Conservation (phyloP, 306 rosid genomes). For the Quillaja saponaria region DNA sequence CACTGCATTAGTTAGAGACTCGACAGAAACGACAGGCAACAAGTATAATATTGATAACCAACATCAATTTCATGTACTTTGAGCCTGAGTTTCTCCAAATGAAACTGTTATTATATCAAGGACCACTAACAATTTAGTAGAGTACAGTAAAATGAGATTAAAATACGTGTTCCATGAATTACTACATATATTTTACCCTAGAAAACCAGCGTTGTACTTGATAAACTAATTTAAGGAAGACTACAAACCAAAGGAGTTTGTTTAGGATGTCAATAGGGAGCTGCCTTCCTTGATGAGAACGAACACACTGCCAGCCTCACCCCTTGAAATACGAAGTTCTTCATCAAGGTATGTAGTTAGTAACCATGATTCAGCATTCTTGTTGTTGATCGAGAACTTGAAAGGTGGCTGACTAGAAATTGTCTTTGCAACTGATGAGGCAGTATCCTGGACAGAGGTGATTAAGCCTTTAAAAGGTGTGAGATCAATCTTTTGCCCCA, state of each 20-base stretch:
- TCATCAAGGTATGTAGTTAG: constrained; percentile 83
- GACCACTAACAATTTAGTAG: too few relatives aligned
- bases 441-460: constrained; percentile 70
- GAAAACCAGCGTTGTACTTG: too few relatives aligned
- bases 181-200: background rate
- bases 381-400: constrained; percentile 64
- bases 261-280: constrained; percentile 40
- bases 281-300: constrained; percentile 91
- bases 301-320: constrained; percentile 74
- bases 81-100: too few relatives aligned
- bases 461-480: constrained; percentile 72
- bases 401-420: constrained; percentile 75
- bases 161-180: background rate
- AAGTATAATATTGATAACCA: too few relatives aligned
- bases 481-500: constrained; percentile 81
- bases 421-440: constrained; percentile 72
- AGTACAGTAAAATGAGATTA: too few relatives aligned
- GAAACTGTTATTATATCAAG: too few relatives aligned
- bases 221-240: background rate
- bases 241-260: background rate
- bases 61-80: too few relatives aligned
- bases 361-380: constrained; percentile 72
- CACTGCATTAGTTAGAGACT: too few relatives aligned
- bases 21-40: too few relatives aligned
- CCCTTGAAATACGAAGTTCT: constrained; percentile 78